Percentiles rank a stretch among this genome's conserved stretches.
Evolutionary conservation across 768 basidiomycete species (phyloP).

Genomic region (Hygrocybe punicea): DNA sequence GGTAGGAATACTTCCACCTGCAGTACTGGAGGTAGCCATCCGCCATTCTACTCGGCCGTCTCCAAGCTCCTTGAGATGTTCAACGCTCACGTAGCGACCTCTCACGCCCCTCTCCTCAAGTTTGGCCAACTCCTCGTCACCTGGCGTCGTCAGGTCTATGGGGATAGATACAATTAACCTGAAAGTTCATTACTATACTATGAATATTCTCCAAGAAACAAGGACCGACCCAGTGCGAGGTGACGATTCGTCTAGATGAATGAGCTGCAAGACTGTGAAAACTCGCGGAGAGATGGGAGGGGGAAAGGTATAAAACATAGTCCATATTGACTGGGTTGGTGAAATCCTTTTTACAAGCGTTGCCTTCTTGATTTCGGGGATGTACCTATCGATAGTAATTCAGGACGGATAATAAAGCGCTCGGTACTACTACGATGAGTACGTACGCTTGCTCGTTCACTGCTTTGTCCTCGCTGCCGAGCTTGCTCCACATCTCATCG

Average conservation of each 20-base stretch:
- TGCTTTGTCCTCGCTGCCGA: conserved; percentile 59
- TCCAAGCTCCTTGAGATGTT: conserved; percentile 59
- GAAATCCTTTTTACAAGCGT: conserved; percentile 61
- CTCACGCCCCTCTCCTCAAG: conserved; percentile 62
- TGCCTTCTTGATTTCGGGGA: conserved; percentile 61
- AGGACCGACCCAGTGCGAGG: conserved; percentile 60
- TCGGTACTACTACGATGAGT: neutral
- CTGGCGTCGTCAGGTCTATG: conserved; percentile 53
- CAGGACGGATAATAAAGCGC: conserved; percentile 1
- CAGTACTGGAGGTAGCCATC: conserved; percentile 74
- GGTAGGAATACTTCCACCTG: conserved; percentile 65
- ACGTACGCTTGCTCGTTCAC: conserved; percentile 65
- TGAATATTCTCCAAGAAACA: neutral
- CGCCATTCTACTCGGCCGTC: conserved; percentile 70
- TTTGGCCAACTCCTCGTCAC: conserved; percentile 53
- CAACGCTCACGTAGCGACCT: conserved; percentile 69
- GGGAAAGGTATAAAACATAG: conserved; percentile 67
- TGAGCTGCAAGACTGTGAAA: conserved; percentile 72
- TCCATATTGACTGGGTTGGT: conserved; percentile 63
- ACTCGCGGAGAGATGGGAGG: conserved; percentile 69
- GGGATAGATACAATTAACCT: conserved; percentile 64
- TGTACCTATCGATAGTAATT: conserved; percentile 47
- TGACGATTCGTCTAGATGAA: conserved; percentile 45
- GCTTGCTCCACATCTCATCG: conserved; percentile 67
- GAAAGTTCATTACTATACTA: neutral